A percentile compares a stretch with the other conserved stretches of the same genome.
These are phyloP conservation scores for Camelina sativa DNA, from an alignment of 345 rosid species.

Conservation along the genomic window DNA sequence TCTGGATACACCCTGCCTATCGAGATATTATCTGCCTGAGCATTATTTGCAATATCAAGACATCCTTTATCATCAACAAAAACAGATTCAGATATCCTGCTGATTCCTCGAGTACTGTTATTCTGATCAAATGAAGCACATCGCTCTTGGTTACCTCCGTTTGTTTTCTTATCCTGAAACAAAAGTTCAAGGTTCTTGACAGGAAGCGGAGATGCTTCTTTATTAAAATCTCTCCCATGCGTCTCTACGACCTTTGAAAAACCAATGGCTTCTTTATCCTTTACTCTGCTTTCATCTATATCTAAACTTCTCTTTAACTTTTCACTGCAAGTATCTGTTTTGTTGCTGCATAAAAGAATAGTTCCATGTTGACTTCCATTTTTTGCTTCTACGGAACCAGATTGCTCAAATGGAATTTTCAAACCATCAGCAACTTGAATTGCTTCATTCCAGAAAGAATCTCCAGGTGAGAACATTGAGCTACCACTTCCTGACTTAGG, in stretches of 20 bases:
- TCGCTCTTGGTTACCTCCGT: constrained; percentile 41
- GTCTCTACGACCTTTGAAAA: constrained; percentile 51
- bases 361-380: constrained; percentile 34
- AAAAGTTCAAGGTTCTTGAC: constrained; percentile 82
- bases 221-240: constrained; percentile 46
- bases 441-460: constrained; percentile 98
- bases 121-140: constrained; percentile 39
- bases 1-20: constrained; percentile 41
- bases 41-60: constrained; percentile 36
- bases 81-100: constrained; percentile 49
- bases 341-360: constrained; percentile 36
- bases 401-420: constrained; percentile 48
- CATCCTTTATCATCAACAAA: constrained; percentile 38
- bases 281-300: constrained; percentile 53
- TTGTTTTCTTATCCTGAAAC: constrained; percentile 63
- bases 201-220: constrained; percentile 67
- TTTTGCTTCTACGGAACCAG: constrained; percentile 42
- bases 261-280: constrained; percentile 40
- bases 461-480: constrained; percentile 93
- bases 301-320: constrained; percentile 46
- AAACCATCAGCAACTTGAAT: constrained; percentile 90
- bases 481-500: constrained; percentile 83
- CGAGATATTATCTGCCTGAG: constrained; percentile 44
- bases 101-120: constrained; percentile 31
- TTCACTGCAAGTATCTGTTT: constrained; percentile 45